Base-by-base conservation (phyloP, 129 eudicot genomes). In the Flaveria ramosissima region DNA sequence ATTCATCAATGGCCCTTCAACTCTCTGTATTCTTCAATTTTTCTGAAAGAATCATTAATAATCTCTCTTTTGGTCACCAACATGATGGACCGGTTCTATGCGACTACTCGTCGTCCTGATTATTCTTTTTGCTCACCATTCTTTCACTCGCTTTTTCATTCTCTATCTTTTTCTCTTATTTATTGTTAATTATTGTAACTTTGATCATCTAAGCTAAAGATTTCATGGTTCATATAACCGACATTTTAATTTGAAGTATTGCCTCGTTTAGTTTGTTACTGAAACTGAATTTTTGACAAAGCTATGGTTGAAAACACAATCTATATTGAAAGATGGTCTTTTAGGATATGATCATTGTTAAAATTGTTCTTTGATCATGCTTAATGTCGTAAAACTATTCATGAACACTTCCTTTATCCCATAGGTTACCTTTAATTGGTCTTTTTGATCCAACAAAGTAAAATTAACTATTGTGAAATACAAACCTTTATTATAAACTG, bases 1-100 rank as follows among this genome's bases (percentile, higher is more conserved):
- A 19, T 79, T 65, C 78, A 85, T 72, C 71, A 73, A 61, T 85
- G 82, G 72, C 69, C 82, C 86, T 75, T 85, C 82, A 75, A 78
- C 80, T 79, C 45, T 78, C 72, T 79, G 73, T 75, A 57, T 74
- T 80, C 80, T 74, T 80, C 84, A 67, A 56, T 73, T 80, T 80
- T 80, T 80, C 80, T 80, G 84, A 74, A 74, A 80, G 80, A 80
- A 67, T 80, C 84, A 67, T 73, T 67, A 73, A 66, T 74, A 66
- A 80, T 66, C 67, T 67, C 64, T 66, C 55, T 47, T 53, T 75
- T 67, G 79, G 70, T 80, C 84, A 55, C 74, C 56, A 74, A 55
- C 55, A 80, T 80, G n/a, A n/a, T n/a, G 68, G 70, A 70, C 82
- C 57, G 21, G 12, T 55, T n/a, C 45, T 32, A 50, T 20, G 24